Evolutionary conservation across 257 asterid genomes (phyloP).

Genomic region (Primulina huaijiensis): DNA sequence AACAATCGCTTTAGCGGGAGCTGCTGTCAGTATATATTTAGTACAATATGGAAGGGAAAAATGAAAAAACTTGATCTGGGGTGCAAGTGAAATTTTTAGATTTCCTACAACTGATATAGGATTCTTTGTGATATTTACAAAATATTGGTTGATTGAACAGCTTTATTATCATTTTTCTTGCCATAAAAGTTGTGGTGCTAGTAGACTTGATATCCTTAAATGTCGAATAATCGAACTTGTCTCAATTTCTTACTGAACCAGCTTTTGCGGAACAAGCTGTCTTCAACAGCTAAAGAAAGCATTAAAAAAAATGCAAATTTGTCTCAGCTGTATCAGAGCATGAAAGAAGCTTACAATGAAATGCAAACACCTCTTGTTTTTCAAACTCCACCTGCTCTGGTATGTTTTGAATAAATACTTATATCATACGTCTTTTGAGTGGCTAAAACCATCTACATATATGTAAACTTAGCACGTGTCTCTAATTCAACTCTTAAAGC

Average conservation of each 20-base stretch:
- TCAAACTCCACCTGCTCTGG: conserved; percentile 76
- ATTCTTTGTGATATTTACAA: not conserved
- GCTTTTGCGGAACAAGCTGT: conserved; percentile 91
- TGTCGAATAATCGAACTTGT: not conserved
- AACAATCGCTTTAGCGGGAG: too few species aligned
- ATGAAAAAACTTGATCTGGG: not conserved
- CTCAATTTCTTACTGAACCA: conserved; percentile 35
- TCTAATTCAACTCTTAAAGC: conserved; percentile 21
- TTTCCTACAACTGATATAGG: not conserved
- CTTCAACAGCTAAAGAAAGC: conserved; percentile 68
- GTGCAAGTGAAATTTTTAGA: not conserved
- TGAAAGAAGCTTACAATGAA: conserved; percentile 75
- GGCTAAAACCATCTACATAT: not conserved
- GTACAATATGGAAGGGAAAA: not conserved
- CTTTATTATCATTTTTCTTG: not conserved
- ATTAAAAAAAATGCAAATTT: conserved; percentile 63
- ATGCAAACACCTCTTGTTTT: conserved; percentile 94
- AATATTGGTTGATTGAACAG: not conserved
- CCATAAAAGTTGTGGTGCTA: not conserved
- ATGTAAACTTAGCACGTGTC: not conserved
- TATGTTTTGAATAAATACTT: conserved; percentile 25
- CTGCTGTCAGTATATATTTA: too few species aligned
- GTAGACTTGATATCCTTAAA: not conserved
- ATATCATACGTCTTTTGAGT: not conserved
- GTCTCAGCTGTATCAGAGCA: conserved; percentile 70